Conservation (phyloP, 768 basidiomycete species). For the Boletus rubropictus region DNA sequence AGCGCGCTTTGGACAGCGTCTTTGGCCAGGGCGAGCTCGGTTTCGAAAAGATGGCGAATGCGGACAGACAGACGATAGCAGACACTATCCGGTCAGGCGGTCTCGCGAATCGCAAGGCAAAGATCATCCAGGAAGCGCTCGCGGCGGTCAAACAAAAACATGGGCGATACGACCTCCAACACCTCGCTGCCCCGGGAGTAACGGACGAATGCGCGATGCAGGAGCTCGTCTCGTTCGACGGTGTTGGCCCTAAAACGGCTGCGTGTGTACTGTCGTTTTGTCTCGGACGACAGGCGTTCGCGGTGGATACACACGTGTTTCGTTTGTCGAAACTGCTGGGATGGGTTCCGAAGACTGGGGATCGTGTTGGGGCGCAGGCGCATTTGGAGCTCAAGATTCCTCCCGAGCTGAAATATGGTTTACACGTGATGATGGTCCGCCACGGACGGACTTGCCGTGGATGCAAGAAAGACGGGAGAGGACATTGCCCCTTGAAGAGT, state of each 20-base stretch:
- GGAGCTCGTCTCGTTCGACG: slow-evolving; percentile 50
- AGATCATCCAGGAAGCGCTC: slow-evolving; percentile 47
- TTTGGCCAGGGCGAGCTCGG: slow-evolving; percentile 44
- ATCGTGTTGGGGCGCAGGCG: slow-evolving; percentile 49
- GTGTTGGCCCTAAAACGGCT: slow-evolving; percentile 60
- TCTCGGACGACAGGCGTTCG: slow-evolving; percentile 53
- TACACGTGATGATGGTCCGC: slow-evolving; percentile 55
- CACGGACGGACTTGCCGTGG: slow-evolving; percentile 53
- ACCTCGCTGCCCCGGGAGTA: slow-evolving; percentile 33
- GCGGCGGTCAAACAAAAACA: slow-evolving; percentile 39
- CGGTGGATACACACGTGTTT: slow-evolving; percentile 62
- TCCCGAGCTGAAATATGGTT: slow-evolving; percentile 46
- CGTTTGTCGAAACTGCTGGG: slow-evolving; percentile 43
- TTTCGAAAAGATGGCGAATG: slow-evolving; percentile 44
- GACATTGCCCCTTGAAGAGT: slow-evolving; percentile 32
- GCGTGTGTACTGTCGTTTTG: slow-evolving; percentile 59
- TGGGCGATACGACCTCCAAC: slow-evolving; percentile 53
- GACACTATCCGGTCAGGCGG: slow-evolving; percentile 50
- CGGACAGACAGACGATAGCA: slow-evolving; percentile 38
- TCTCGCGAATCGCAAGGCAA: slow-evolving; percentile 56
- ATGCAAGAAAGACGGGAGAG: slow-evolving; percentile 39
- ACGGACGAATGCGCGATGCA: slow-evolving; percentile 50
- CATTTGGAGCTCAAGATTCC: slow-evolving; percentile 51
- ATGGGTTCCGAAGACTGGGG: slow-evolving; percentile 40
- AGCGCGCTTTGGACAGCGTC: slow-evolving; percentile 38